Evolutionary conservation across 305 asterid species (phyloP).

Genomic region (Rubia peregrina): DNA sequence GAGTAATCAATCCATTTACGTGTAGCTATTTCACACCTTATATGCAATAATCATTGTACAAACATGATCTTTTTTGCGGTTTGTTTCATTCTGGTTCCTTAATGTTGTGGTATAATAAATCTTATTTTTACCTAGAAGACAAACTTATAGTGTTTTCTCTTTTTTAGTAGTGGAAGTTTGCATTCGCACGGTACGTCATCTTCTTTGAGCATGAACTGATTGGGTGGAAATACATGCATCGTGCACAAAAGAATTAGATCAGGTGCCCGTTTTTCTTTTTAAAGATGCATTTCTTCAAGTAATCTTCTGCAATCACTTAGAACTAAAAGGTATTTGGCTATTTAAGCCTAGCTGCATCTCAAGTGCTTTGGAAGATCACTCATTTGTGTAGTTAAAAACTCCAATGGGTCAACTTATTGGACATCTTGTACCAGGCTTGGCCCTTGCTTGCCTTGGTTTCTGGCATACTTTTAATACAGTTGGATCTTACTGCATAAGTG

Average conservation of each 20-base stretch:
- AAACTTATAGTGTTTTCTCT: conserved; percentile 12
- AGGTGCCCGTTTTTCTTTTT: no score
- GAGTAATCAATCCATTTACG: conserved; percentile 5
- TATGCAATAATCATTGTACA: not conserved
- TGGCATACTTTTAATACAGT: conserved; percentile 60
- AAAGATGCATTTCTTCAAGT: not conserved
- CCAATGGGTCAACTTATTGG: conserved; percentile 58
- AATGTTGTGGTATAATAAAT: not conserved
- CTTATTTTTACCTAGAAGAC: not conserved
- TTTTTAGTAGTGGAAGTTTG: conserved; percentile 18
- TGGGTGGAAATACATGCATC: conserved; percentile 68
- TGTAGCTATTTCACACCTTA: not conserved
- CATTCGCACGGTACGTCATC: conserved; percentile 13
- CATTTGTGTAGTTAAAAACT: conserved; percentile 1
- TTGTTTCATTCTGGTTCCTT: not conserved
- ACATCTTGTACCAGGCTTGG: conserved; percentile 61
- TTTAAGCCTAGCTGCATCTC: conserved; percentile 15
- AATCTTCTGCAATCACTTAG: not conserved
- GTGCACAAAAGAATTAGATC: conserved; percentile 46
- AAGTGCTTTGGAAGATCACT: not conserved
- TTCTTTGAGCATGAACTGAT: conserved; percentile 15
- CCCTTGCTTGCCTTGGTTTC: conserved; percentile 58
- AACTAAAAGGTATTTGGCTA: not conserved
- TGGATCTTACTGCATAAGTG: conserved; percentile 31
- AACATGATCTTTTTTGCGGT: not conserved